Evolutionary conservation across 257 asterid genomes (phyloP), one percentile per base, ranked within the genome.

Genomic region (Solanum pimpinellifolium): DNA sequence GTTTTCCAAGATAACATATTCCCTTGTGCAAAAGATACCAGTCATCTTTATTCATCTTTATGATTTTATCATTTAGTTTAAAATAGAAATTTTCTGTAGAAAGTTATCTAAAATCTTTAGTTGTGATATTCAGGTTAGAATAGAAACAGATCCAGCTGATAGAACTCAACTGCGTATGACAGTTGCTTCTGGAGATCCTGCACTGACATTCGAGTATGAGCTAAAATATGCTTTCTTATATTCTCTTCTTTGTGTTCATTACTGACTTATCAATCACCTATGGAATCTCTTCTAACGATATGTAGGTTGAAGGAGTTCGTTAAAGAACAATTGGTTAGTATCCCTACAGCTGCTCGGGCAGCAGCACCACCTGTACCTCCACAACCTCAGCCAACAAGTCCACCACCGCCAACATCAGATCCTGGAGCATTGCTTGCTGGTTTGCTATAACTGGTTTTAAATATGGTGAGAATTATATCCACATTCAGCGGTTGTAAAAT

Each of bases 121-220:
- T 60, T 46, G 74, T 49, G 21, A 78, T 77, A 62, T 86, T 85
- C 93, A 96, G 99, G 76, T 92, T 88, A 93, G 99, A 93, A 92
- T 96, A 87, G 99, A 96, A 93, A 96, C 99, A 9, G 99, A 96
- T 91, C 98, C 99, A 74, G 96, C 99, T 5, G 99, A 96, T 90
- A 93, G 99, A 92, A 94, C 99, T 33, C 99, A 96, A 90, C 86
- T 96, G 87, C 98, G 99, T 16, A 92, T 95, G 95, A 96, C 98
- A 6, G 88, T 93, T 86, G 98, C 98, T 86, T 95, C 99, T 1
- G 99, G 99, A 88, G 98, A 95, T 90, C 96, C 97, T 73, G 81
- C 90, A 23, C 94, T 96, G 68, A 94, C 99, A 80, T 94, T 89
- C 18, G 99, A 96, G 99, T 96, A 93, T 10, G 99, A 49, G 44